phyloP scores from a whole-genome alignment of 1,139 yeast genomes.

The Pichia inconspicua region DNA sequence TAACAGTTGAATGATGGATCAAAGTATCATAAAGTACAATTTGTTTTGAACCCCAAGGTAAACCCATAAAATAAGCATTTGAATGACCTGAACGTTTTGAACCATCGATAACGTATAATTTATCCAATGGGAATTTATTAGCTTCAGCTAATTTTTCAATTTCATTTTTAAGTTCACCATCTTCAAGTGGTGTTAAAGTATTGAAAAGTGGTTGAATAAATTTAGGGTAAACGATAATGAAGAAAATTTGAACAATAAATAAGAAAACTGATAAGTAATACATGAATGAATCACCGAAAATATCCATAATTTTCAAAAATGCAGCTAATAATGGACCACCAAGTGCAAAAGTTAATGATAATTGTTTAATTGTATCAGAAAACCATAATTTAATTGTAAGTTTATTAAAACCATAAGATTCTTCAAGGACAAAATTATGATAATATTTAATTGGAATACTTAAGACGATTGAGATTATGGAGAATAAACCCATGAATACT shows the following conservation, averaged over 20 bases:
- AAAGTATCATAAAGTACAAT: slow-evolving; percentile 89
- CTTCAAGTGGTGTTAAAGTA: slow-evolving; percentile 81
- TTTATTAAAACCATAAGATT: slow-evolving; percentile 88
- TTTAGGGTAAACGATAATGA: slow-evolving; percentile 67
- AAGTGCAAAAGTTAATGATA: slow-evolving; percentile 45
- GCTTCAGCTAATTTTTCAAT: slow-evolving; percentile 72
- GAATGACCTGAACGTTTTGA: slow-evolving; percentile 94
- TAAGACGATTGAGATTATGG: slow-evolving; percentile 41
- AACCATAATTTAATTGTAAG: slow-evolving; percentile 65
- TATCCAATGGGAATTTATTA: slow-evolving; percentile 77
- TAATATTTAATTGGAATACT: slow-evolving; percentile 68
- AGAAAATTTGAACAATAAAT: slow-evolving; percentile 60
- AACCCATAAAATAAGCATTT: slow-evolving; percentile 89
- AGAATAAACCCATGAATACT: slow-evolving; percentile 44
- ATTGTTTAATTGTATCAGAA: slow-evolving; percentile 58
- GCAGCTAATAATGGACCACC: slow-evolving; percentile 70
- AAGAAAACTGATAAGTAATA: slow-evolving; percentile 69
- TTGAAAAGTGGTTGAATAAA: slow-evolving; percentile 88
- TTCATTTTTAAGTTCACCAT: slow-evolving; percentile 76
- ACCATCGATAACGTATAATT: slow-evolving; percentile 85
- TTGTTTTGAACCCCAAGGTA: slow-evolving; percentile 89
- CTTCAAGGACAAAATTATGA: slow-evolving; percentile 81
- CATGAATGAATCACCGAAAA: slow-evolving; percentile 74
- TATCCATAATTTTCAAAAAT: slow-evolving; percentile 71
- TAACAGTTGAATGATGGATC: slow-evolving; percentile 66